A percentile compares a stretch with the other conserved stretches of the same genome.
These are phyloP conservation scores for Theobroma grandiflorum DNA, from an alignment of 441 rosid species.

Conservation along the genomic window DNA sequence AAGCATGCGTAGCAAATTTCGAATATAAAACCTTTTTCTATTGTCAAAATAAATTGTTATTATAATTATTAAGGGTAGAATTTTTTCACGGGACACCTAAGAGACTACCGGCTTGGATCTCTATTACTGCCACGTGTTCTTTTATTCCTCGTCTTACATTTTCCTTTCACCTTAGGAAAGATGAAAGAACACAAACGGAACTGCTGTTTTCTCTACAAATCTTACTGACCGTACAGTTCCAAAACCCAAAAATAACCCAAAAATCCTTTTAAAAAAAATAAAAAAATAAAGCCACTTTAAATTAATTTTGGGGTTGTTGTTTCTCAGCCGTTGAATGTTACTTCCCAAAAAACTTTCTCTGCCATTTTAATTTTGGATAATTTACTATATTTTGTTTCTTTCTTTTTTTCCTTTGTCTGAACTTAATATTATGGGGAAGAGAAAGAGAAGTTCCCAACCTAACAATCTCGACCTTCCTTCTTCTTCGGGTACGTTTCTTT, in stretches of 20 bases:
- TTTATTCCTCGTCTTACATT: no score
- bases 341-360: not conserved
- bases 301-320: not conserved
- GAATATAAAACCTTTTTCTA: no score
- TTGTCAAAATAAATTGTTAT: no score
- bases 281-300: not conserved
- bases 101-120: not conserved
- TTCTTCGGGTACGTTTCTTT: conserved; percentile 46
- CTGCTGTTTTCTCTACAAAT: not conserved
- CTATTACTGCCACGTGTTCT: no score
- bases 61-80: no score
- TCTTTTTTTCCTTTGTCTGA: not conserved
- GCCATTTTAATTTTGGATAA: conserved; percentile 20
- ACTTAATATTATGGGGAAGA: conserved; percentile 44
- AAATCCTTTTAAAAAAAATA: no score
- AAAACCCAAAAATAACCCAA: not conserved
- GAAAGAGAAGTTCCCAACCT: conserved; percentile 37
- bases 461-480: conserved; percentile 33
- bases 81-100: no score
- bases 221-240: not conserved
- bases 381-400: not conserved
- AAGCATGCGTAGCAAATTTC: no score
- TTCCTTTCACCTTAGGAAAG: no score
- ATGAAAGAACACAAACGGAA: not conserved
- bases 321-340: not conserved